Percentiles rank a stretch among this genome's conserved stretches.
phyloP scores from a whole-genome alignment of 148 eudicot genomes.

The Fagopyrum tataricum region DNA sequence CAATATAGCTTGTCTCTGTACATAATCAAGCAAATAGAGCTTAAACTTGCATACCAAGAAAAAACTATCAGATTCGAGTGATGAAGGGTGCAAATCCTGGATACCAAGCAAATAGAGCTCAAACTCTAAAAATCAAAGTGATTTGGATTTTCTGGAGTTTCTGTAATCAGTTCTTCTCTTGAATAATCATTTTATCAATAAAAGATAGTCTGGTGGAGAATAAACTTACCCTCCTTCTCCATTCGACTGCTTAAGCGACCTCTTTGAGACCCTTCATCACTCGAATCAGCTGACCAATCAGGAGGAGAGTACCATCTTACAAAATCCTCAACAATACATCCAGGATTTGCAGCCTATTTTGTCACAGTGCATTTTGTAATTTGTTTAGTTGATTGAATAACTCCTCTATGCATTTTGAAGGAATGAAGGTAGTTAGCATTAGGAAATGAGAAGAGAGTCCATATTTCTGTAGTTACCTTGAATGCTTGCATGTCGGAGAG shows the following conservation, averaged over 20 bases:
- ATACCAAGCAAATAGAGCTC: not conserved
- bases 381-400: not conserved
- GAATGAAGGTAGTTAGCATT: not conserved
- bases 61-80: no score
- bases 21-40: not conserved
- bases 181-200: no score
- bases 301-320: conserved; percentile 99
- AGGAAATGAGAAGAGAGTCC: not conserved
- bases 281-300: conserved; percentile 71
- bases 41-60: not conserved
- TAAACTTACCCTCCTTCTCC: conserved; percentile 77
- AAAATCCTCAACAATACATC: conserved; percentile 94
- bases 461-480: conserved; percentile 43
- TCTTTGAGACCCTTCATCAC: conserved; percentile 36
- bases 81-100: no score
- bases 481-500: conserved; percentile 99
- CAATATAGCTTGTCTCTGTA: no score
- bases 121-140: no score
- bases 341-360: conserved; percentile 96
- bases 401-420: not conserved
- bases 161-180: no score
- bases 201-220: not conserved
- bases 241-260: conserved; percentile 88
- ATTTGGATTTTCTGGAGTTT: no score
- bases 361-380: not conserved